Percentiles rank a stretch among this genome's conserved stretches.
phyloP scores from a whole-genome alignment of 148 eudicot species.

The Dianthus caryophyllus region DNA sequence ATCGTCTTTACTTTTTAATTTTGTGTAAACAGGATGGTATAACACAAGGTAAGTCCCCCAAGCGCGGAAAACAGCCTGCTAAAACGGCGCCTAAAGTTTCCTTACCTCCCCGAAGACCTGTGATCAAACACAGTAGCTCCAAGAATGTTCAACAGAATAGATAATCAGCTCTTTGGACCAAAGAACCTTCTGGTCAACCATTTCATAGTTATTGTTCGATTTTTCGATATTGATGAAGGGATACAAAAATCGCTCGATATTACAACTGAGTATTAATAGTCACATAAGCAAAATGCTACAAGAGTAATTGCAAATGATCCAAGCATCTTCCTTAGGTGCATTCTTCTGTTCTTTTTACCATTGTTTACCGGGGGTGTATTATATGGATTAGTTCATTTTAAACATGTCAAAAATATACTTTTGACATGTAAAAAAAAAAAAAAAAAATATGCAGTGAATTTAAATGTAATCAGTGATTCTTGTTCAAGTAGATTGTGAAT shows the following conservation, averaged over 20 bases:
- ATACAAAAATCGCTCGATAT: neutral
- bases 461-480: too few relatives aligned
- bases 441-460: too few relatives aligned
- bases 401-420: too few relatives aligned
- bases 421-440: too few relatives aligned
- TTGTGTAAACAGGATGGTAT: constrained; percentile 13
- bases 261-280: neutral
- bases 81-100: constrained; percentile 13
- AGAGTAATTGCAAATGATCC: too few relatives aligned
- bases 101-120: constrained; percentile 27
- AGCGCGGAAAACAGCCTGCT: constrained; percentile 9
- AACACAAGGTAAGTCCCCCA: constrained; percentile 11
- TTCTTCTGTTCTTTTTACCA: too few relatives aligned
- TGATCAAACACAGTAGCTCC: constrained; percentile 7
- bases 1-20: neutral
- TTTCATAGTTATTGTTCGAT: neutral
- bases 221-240: neutral
- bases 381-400: too few relatives aligned
- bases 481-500: too few relatives aligned
- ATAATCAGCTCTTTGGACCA: neutral
- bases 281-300: too few relatives aligned
- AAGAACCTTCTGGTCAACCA: neutral
- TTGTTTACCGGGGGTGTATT: too few relatives aligned
- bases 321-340: too few relatives aligned
- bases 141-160: constrained; percentile 5